These are phyloP conservation scores for Helicostylum pulchrum DNA, from an alignment of 192 early-diverging fungal species.

Conservation along the genomic window DNA sequence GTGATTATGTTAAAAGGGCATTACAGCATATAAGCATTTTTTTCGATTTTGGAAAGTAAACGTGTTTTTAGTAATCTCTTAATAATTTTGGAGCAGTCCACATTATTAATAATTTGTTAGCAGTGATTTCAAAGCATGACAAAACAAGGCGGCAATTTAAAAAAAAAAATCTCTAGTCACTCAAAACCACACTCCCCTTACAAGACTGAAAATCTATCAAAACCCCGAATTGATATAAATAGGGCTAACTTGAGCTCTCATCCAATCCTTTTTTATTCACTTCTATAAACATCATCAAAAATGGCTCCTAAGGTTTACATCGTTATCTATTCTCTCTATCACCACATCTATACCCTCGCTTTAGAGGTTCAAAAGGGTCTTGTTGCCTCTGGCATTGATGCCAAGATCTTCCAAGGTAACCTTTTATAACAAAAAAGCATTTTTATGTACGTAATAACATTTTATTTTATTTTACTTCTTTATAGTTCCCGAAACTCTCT, in stretches of 20 bases:
- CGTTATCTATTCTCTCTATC: slow-evolving; percentile 43
- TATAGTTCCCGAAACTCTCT: slow-evolving; percentile 50
- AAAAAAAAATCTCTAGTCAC: too few species aligned
- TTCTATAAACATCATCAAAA: background rate
- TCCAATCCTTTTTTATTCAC: background rate
- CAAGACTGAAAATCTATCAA: background rate
- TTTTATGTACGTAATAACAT: background rate
- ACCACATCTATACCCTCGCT: slow-evolving; percentile 70
- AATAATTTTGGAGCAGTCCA: too few species aligned
- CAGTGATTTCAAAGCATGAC: too few species aligned
- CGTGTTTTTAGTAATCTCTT: too few species aligned
- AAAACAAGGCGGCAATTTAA: too few species aligned
- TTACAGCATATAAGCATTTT: too few species aligned
- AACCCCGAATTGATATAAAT: slow-evolving; percentile 13
- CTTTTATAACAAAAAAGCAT: too few species aligned
- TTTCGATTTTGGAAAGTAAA: too few species aligned
- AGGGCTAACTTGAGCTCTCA: background rate
- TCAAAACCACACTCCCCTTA: too few species aligned
- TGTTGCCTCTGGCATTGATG: slow-evolving; percentile 39
- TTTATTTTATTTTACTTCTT: background rate
- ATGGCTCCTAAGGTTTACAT: slow-evolving; percentile 32
- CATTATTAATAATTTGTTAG: too few species aligned
- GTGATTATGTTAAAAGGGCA: too few species aligned
- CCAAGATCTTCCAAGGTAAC: slow-evolving; percentile 38
- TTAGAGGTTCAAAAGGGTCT: slow-evolving; percentile 64